A percentile compares a stretch with the other conserved stretches of the same genome.
Conservation (phyloP, 108 stramenopile genomes). For the Nitzschia sp. region DNA sequence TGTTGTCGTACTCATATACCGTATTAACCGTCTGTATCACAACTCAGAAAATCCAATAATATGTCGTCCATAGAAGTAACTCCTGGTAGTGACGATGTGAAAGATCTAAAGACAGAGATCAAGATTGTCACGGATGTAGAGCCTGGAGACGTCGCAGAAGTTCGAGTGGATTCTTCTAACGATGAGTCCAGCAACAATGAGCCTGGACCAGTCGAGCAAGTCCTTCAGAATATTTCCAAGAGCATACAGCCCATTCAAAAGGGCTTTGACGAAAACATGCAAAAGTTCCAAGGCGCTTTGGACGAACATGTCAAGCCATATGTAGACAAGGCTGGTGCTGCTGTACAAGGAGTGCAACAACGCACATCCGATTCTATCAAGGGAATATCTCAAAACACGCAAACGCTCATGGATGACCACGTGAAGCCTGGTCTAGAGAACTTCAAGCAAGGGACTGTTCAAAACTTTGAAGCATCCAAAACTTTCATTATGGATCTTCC, state of each 20-base stretch:
- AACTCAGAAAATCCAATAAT: too few relatives aligned
- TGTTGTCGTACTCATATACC: too few relatives aligned
- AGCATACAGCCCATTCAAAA: conserved; percentile 8
- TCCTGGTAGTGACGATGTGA: neutral
- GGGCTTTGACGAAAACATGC: neutral
- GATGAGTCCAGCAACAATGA: neutral
- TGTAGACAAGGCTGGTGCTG: neutral
- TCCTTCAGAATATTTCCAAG: conserved; percentile 3
- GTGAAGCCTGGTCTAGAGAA: conserved; percentile 11
- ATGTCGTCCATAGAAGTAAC: too few relatives aligned
- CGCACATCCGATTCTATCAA: neutral
- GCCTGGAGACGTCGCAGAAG: conserved; percentile 1
- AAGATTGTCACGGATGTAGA: conserved; percentile 6
- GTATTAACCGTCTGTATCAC: too few relatives aligned
- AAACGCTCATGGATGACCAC: conserved; percentile 6
- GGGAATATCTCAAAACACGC: neutral
- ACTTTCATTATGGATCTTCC: conserved; percentile 1
- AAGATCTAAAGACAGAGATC: conserved; percentile 13
- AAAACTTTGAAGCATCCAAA: conserved; percentile 6
- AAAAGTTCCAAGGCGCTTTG: conserved; percentile 5
- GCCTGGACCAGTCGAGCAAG: conserved; percentile 1
- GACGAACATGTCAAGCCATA: conserved; percentile 12
- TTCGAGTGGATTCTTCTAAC: conserved; percentile 2
- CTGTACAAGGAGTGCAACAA: neutral
- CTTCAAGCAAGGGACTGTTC: conserved; percentile 11